Base-by-base conservation (phyloP, 257 asterid genomes). In the Fraxinus americana region DNA sequence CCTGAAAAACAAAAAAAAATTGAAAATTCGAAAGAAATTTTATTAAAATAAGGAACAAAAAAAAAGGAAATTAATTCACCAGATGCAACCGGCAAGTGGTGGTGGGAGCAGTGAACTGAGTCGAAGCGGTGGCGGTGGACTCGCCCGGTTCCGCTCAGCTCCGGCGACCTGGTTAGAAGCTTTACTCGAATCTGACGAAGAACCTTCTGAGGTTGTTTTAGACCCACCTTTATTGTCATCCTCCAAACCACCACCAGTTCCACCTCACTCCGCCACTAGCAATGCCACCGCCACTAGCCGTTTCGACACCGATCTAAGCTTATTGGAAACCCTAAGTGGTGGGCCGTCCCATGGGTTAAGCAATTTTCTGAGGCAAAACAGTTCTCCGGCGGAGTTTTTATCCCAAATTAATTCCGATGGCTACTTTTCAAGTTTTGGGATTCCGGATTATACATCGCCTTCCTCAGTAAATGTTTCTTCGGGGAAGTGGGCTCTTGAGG, bases 81-180 rank as follows among this genome's bases (percentile, higher is more conserved):
- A 82, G 90, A 94, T 94, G 98, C 97, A 94, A 87, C 88, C 91
- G 70, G 86, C 84, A 75, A 87, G 88, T 69, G 84, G 88, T 71
- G 86, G 91, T 76, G 94, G 88, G 57, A 75, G 77, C 39, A 79
- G 77, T 67, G 92, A 89, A 78, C 85, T 79, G 76, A 82, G 75
- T 80, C 87, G 91, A 50, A 80, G 80, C 75, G 80, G 81, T 4
- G 88, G 86, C 45, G 90, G 90, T 4, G 91, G 92, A n/a, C 86
- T 94, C 61, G 85, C 94, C 45, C 87, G 97, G 70, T 94, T 50
- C 80, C 89, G 89, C 71, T 94, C 98, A 35, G 98, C 98, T 89
- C 98, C 98, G 78, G 93, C 92, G 5, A 90, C 89, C 57, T 94
- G 98, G 98, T 75, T 94, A 75, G 98, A 94, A 84, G 97, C 97